Base-by-base conservation (phyloP, 208 protist species). In the Trypanosoma scelopori region DNA sequence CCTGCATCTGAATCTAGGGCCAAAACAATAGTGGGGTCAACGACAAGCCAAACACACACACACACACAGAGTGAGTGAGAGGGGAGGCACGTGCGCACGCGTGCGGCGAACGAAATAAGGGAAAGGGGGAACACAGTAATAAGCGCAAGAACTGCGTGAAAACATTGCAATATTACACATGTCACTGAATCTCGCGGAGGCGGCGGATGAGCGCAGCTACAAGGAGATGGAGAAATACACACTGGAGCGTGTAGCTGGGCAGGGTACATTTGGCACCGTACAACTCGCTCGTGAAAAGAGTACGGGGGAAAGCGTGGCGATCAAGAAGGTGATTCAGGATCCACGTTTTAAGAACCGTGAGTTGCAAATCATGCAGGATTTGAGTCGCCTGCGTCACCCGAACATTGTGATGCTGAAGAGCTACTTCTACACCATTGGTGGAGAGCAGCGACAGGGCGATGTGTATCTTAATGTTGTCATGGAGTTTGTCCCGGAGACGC, bases 401-500 rank as follows among this genome's bases (percentile, higher is more conserved):
- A 98, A 98, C 80, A 93, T 98, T 69, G 88, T 98, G 22, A 83
- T 93, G 63, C 79, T 99, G 25, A 79, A 94, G 51, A 97, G 98
- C 74, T 98, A 86, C 76, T 99, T 99, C 80, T 99, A 98, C 75
- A 96, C 95, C 13, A 79, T 81, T 32, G 84, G 87, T 20, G 92
- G 96, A 27, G 96, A 98, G 82, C 80, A 69, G 35, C 71, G 97
- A 71, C 74, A 80, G 41, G 92, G 97, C 39, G 98, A 99, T 68
- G 78, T 99, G 12, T 99, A 99, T 79, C 89, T 99, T 32, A 99
- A 99, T 78, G 82, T 99, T n/a, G 98, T 99, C 6, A 92, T 99
- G 85, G 98, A 99, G 71, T 99, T 97, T 88, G 81, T 99, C 6
- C 99, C 99, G 0, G 91, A 99, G 55, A 99, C 98, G 11, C 81